These are phyloP conservation scores for Auriculariales sp. DNA, from an alignment of 768 basidiomycete species.

Conservation along the genomic window DNA sequence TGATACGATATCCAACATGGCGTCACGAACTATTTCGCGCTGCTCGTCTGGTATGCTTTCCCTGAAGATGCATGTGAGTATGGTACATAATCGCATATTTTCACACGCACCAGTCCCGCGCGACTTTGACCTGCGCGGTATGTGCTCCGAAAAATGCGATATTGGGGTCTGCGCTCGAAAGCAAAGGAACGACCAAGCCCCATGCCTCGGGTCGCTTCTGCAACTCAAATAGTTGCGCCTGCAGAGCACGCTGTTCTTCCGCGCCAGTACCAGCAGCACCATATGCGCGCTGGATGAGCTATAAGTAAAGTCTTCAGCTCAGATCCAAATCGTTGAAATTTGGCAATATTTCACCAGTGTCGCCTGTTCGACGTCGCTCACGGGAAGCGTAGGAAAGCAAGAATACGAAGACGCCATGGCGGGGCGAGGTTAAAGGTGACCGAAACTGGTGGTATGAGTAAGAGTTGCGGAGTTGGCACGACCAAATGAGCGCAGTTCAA, in stretches of 20 bases:
- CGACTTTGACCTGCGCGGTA: constrained; percentile 86
- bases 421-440: too few species aligned
- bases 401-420: too few species aligned
- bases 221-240: constrained; percentile 61
- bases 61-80: constrained; percentile 27
- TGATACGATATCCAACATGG: constrained; percentile 56
- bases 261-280: constrained; percentile 31
- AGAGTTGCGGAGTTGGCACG: too few species aligned
- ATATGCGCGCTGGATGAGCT: constrained; percentile 63
- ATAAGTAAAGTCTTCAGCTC: constrained; percentile 5
- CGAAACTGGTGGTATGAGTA: too few species aligned
- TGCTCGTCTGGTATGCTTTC: constrained; percentile 56
- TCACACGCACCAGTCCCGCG: constrained; percentile 65
- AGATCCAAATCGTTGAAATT: constrained; percentile 4
- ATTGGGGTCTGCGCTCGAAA: constrained; percentile 57
- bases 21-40: constrained; percentile 40
- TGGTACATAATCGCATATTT: constrained; percentile 10
- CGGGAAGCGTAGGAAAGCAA: constrained; percentile 31
- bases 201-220: constrained; percentile 69
- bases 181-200: constrained; percentile 68
- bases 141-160: constrained; percentile 94
- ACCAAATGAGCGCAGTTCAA: too few species aligned
- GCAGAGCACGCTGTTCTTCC: constrained; percentile 46
- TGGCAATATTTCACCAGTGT: constrained; percentile 34
- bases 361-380: constrained; percentile 40